Conservation (phyloP, 805 yeast genomes). For the Candida anglica region DNA sequence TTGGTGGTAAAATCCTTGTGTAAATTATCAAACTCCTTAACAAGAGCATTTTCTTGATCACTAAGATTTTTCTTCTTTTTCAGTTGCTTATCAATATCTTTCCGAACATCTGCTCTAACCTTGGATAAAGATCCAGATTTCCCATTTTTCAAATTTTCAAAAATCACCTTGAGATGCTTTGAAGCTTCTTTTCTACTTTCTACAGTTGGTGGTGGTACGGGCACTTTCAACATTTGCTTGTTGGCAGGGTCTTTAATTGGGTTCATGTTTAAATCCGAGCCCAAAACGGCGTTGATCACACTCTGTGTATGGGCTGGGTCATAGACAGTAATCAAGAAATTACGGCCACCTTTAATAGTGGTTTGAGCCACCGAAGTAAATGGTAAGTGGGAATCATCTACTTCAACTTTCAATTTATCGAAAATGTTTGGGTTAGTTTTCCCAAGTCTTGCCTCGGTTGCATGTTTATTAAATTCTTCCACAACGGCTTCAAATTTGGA, state of each 20-base stretch:
- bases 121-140: slow-evolving; percentile 33
- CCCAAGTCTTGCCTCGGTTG: slow-evolving; percentile 67
- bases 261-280: slow-evolving; percentile 66
- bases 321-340: slow-evolving; percentile 75
- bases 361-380: slow-evolving; percentile 72
- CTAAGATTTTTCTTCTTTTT: slow-evolving; percentile 44
- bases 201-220: slow-evolving; percentile 70
- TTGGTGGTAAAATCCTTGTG: slow-evolving; percentile 62
- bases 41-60: slow-evolving; percentile 52
- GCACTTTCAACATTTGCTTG: slow-evolving; percentile 67
- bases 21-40: slow-evolving; percentile 61
- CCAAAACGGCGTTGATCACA: slow-evolving; percentile 67
- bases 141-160: slow-evolving; percentile 57
- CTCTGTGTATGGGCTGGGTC: slow-evolving; percentile 73
- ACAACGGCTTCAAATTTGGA: slow-evolving; percentile 44
- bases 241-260: slow-evolving; percentile 75
- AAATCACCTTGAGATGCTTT: slow-evolving; percentile 60
- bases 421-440: slow-evolving; percentile 64
- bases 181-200: slow-evolving; percentile 57
- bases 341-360: slow-evolving; percentile 59
- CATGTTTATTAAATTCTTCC: slow-evolving; percentile 49
- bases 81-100: slow-evolving; percentile 53
- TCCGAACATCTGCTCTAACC: slow-evolving; percentile 49
- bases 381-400: slow-evolving; percentile 42
- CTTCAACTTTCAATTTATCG: slow-evolving; percentile 50